phyloP scores from a whole-genome alignment of 805 yeast species.

The Saccharomycopsis sp. region DNA sequence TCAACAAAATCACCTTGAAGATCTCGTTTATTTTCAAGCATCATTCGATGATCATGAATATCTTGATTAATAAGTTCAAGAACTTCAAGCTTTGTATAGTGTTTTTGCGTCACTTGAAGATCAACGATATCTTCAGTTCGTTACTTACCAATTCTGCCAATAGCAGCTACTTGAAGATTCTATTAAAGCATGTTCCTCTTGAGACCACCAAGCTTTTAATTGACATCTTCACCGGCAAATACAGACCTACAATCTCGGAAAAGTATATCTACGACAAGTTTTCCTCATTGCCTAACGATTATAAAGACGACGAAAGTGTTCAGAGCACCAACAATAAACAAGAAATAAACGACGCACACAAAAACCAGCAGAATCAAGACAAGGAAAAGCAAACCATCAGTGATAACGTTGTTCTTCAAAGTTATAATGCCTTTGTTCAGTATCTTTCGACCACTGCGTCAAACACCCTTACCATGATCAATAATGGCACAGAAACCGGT shows the following conservation, averaged over 20 bases:
- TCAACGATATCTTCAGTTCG: slow-evolving; percentile 18
- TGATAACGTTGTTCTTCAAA: slow-evolving; percentile 36
- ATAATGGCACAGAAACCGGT: slow-evolving; percentile 20
- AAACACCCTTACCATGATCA: slow-evolving; percentile 22
- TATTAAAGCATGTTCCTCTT: slow-evolving; percentile 65
- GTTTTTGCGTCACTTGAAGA: slow-evolving; percentile 17
- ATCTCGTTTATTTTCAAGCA: slow-evolving; percentile 20
- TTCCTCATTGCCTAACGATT: slow-evolving; percentile 9
- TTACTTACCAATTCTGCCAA: slow-evolving; percentile 21
- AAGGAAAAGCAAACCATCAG: slow-evolving; percentile 13
- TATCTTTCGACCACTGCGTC: slow-evolving; percentile 38
- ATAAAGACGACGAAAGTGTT: slow-evolving; percentile 3
- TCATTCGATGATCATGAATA: slow-evolving; percentile 18
- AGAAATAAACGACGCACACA: slow-evolving; percentile 14
- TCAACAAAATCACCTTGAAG: slow-evolving; percentile 16
- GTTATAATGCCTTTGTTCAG: slow-evolving; percentile 51
- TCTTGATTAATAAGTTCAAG: slow-evolving; percentile 17
- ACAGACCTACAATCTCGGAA: slow-evolving; percentile 36
- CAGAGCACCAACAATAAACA: slow-evolving; percentile 14
- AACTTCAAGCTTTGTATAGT: slow-evolving; percentile 12
- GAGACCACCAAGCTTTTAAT: slow-evolving; percentile 79
- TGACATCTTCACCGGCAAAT: slow-evolving; percentile 83
- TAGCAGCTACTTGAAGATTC: slow-evolving; percentile 47
- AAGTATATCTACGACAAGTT: slow-evolving; percentile 16
- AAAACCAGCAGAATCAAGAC: slow-evolving; percentile 7